Evolutionary conservation across 2,329 filamentous ascomycete species (phyloP), one percentile per base, ranked within the genome.

Genomic region (Fusarium sp.): DNA sequence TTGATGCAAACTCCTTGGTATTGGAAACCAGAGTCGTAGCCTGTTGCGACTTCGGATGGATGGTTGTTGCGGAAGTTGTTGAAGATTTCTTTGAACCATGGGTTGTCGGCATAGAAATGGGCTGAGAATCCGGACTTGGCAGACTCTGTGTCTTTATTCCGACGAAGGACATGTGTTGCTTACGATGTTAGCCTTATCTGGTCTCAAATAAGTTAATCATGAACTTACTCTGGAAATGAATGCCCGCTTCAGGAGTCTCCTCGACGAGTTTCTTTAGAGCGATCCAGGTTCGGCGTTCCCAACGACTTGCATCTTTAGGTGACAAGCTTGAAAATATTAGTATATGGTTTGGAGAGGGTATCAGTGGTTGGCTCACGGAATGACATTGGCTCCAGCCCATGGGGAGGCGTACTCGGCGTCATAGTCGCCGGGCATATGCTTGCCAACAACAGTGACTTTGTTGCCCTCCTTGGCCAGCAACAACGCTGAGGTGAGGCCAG

Each of bases 1-100:
- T 98, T 98, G 81, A 98, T 96, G 83, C 95, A 98, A 22, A 98
- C 91, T 2, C 93, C 96, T 14, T 90, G 94, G 81, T 96, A 98
- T 60, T 88, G 86, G 54, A 90, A 93, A 20, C 90, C 95, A 13
- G 91, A 92, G 68, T 94, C 91, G 58, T 92, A 89, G 20, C 89
- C 93, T 0, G 84, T 75, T 0, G 90, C 89, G 2, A 97, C 84
- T 74, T 92, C 87, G 5, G 84, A 82, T 33, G 87, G 80, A 4
- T 87, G 79, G 6, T 95, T 82, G 60, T 90, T 84, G 66, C 89
- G 88, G 82, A 91, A 96, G 82, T 96, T 90, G 15, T 92, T 90
- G 54, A 93, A 88, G 10, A 94, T 82, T 59, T 91, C 85, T 78
- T 90, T 91, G 83, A 91, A 96, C 94, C 93, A 96, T 1, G 93